Base-by-base conservation (phyloP, 495 filamentous ascomycete species). In the Talaromyces borbonicus region DNA sequence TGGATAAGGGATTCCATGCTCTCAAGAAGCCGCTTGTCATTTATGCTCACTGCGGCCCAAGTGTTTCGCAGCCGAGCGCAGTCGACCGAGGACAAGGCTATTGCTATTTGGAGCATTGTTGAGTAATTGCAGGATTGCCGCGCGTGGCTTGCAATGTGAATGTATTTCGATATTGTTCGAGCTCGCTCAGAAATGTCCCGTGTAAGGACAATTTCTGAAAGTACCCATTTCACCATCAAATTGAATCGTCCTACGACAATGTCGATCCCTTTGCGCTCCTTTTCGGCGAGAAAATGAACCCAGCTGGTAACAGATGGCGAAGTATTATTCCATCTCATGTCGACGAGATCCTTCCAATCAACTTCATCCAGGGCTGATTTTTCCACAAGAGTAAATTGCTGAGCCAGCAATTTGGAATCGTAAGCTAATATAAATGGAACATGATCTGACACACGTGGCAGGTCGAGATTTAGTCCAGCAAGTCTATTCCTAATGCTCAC, bases 241-340 rank as follows among this genome's bases (percentile, higher is more conserved):
- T 97, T 97, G 70, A 96, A 96, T 27, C 93, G 84, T 15, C 90
- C 87, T 52, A 95, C 88, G 16, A 95, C 89, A n/a, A 99, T 73
- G 54, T 96, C 92, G 43, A 97, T 87, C 16, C 92, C 92, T 27
- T 79, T 83, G 19, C 84, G 84, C 49, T 93, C 81, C 12, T 81
- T 78, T n/a, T 80, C 75, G 23, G 79, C 77, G 9, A 99, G 75
- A 57, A 92, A 96, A 39, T 92, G 81, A n/a, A 95, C 87, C 93
- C 93, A 99, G 51, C 80, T 78, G 25, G 75, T 71, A 8, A 73
- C 70, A 33, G 59, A 56, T 14, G 80, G 72, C 12, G 80, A 75
- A 43, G 85, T 80, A 44, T 78, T 85, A 52, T 82, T 87, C 89
- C 89, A 96, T 46, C 78, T 79, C 75, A 99, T 84, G 24, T 96